Evolutionary conservation across 441 rosid genomes (phyloP).

Genomic region (Euphorbia celastroides): DNA sequence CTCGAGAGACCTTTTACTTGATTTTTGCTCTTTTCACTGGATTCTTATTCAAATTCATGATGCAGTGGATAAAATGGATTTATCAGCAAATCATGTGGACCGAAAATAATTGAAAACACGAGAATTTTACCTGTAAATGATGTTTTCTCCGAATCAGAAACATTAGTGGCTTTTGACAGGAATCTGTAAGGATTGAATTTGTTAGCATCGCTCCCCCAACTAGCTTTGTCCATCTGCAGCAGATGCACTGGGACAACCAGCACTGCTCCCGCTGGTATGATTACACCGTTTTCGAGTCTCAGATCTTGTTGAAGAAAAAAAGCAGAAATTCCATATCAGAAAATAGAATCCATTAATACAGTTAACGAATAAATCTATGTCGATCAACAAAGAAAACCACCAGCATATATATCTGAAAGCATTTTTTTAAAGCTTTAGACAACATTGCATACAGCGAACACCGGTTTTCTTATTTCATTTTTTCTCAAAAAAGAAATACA

Average conservation of each 20-base stretch:
- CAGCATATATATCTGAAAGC: background rate
- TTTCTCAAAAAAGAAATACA: too few species aligned
- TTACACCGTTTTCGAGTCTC: constrained; percentile 39
- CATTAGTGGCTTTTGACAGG: constrained; percentile 29
- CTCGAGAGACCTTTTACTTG: background rate
- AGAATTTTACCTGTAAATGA: constrained; percentile 29
- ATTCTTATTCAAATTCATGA: too few species aligned
- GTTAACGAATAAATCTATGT: constrained; percentile 3
- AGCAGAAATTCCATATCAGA: background rate
- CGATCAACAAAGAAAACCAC: background rate
- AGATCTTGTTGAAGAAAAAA: constrained; percentile 33
- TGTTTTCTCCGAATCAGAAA: constrained; percentile 14
- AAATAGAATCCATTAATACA: background rate
- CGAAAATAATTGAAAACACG: background rate
- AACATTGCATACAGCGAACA: background rate
- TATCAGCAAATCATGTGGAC: too few species aligned
- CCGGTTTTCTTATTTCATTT: too few species aligned
- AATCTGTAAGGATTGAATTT: constrained; percentile 58
- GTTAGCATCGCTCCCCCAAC: constrained; percentile 50
- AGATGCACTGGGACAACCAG: constrained; percentile 52
- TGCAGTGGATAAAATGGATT: background rate
- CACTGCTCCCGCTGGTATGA: constrained; percentile 48
- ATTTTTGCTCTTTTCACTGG: background rate
- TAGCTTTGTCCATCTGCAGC: constrained; percentile 44
- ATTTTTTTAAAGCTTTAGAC: background rate